These are phyloP conservation scores for Nicotiana undulata DNA, from an alignment of 257 asterid genomes.

Conservation along the genomic window DNA sequence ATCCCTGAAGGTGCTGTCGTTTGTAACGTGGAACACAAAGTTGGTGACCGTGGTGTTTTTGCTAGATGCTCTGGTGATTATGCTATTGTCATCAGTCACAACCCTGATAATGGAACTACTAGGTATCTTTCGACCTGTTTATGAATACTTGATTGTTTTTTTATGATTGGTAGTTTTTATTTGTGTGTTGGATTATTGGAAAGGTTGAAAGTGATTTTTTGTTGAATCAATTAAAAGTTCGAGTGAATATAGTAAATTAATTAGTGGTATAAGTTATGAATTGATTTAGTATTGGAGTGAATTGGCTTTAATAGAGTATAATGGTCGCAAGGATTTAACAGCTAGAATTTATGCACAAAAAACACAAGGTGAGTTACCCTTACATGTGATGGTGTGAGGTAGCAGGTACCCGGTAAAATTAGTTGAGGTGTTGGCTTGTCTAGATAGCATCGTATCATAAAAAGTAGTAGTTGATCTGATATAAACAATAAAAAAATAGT, in stretches of 20 bases:
- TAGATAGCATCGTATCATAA: too few species aligned
- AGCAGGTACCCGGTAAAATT: too few species aligned
- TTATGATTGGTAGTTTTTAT: background rate
- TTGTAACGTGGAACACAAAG: slow-evolving; percentile 38
- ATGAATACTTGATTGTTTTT: background rate
- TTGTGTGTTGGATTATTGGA: background rate
- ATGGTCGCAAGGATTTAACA: background rate
- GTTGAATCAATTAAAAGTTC: background rate
- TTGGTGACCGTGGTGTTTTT: slow-evolving; percentile 34
- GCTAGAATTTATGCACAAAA: background rate
- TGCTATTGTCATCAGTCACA: slow-evolving; percentile 45
- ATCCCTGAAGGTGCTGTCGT: slow-evolving; percentile 46
- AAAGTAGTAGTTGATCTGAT: too few species aligned
- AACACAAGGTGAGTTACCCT: too few species aligned
- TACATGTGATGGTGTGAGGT: too few species aligned
- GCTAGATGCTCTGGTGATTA: slow-evolving; percentile 58
- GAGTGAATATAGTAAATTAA: background rate
- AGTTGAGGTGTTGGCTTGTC: too few species aligned
- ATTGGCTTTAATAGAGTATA: background rate
- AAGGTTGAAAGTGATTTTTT: background rate
- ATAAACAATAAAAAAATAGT: too few species aligned
- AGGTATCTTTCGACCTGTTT: slow-evolving; percentile 17
- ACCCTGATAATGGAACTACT: slow-evolving; percentile 41
- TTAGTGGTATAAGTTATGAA: background rate
- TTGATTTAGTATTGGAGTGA: background rate